Evolutionary conservation across 2,329 filamentous ascomycete genomes (phyloP).

Genomic region (Plectosphaerella sp.): DNA sequence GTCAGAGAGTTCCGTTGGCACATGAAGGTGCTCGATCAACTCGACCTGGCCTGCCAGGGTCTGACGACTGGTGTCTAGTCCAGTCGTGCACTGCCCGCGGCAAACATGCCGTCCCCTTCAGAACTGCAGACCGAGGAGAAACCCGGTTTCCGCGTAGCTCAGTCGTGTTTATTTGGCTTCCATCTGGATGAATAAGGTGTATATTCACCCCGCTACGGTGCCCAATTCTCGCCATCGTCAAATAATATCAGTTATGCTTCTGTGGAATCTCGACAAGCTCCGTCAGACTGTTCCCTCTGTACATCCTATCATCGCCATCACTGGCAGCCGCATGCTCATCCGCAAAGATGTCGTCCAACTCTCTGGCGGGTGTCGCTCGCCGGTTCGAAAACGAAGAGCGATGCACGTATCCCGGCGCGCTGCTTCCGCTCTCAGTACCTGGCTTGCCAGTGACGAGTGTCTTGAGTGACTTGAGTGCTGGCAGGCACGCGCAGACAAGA

Average conservation of each 20-base stretch:
- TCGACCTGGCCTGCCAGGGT: constrained; percentile 8
- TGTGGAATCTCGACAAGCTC: neutral
- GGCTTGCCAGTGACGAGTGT: neutral
- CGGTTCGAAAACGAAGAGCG: neutral
- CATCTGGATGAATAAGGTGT: no score
- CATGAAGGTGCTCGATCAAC: constrained; percentile 10
- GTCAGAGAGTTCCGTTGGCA: constrained; percentile 18
- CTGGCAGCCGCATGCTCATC: neutral
- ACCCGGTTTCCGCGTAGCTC: no score
- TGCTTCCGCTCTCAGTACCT: neutral
- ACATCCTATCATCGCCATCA: neutral
- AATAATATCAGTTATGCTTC: neutral
- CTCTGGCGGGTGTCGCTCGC: neutral
- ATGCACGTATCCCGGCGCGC: neutral
- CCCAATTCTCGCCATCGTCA: no score
- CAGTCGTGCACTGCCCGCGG: no score
- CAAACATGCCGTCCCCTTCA: no score
- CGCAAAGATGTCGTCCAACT: neutral
- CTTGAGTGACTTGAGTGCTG: constrained; percentile 30
- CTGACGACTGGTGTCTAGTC: neutral
- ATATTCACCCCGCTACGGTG: no score
- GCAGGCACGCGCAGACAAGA: constrained; percentile 49
- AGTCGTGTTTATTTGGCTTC: no score
- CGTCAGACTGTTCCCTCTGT: neutral
- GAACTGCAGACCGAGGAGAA: no score